phyloP scores from a whole-genome alignment of 2,329 filamentous ascomycete species.

The Sclerotinia minor region DNA sequence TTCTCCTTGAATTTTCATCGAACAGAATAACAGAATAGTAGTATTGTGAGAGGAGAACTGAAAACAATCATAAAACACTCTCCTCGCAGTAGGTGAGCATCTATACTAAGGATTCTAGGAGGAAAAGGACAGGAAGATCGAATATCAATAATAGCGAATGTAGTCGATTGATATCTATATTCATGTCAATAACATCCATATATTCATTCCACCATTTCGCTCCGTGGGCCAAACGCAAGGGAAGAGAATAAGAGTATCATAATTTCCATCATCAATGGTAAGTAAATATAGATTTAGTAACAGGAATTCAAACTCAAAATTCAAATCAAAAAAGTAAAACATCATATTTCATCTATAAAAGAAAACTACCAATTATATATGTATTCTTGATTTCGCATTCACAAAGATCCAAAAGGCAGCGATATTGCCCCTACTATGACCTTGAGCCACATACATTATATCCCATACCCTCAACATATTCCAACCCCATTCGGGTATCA shows the following conservation, averaged over 20 bases:
- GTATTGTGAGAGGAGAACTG: too few relatives aligned
- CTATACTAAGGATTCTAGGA: too few relatives aligned
- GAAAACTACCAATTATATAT: not conserved
- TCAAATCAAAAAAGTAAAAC: not conserved
- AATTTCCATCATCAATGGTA: not conserved
- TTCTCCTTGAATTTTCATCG: not conserved
- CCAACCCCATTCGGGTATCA: not conserved
- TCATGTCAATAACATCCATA: too few relatives aligned
- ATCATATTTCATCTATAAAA: not conserved
- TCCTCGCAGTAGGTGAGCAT: too few relatives aligned
- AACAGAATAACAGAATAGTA: not conserved
- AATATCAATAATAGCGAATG: too few relatives aligned
- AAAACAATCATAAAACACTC: too few relatives aligned
- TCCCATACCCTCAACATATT: not conserved
- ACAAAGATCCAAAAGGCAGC: not conserved
- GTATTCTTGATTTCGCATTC: not conserved
- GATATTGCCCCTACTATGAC: not conserved
- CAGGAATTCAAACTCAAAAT: not conserved
- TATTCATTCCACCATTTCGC: too few relatives aligned
- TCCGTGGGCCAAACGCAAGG: too few relatives aligned
- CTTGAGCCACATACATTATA: not conserved
- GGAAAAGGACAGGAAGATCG: too few relatives aligned
- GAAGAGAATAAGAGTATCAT: too few relatives aligned
- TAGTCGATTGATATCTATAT: too few relatives aligned
- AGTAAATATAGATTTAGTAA: not conserved